Base-by-base conservation (phyloP, 1,284 basidiomycete species). In the Trichosporon faecale region DNA sequence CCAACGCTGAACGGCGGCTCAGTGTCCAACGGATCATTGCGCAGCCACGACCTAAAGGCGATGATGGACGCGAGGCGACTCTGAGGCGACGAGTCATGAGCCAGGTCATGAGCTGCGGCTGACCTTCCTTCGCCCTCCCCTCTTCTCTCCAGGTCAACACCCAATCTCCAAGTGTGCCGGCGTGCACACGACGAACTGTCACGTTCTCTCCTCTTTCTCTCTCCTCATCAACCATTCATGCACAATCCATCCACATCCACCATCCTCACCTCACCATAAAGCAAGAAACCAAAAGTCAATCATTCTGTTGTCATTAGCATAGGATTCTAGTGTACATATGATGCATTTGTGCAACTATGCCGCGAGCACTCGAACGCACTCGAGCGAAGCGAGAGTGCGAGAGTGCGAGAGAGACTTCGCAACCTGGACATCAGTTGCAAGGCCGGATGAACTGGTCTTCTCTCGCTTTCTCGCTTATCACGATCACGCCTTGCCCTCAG, bases 31-130 rank as follows among this genome's bases (percentile, higher is more conserved):
- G 37, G 49, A 23, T 49, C 37, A 21, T 49, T 66, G 25, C 44
- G 61, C 5, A 64, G 60, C 23, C 66, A 66, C 9, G 69, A 66
- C 16, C 40, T 70, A 35, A 66, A 65, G 61, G 69, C 69, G 60
- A 64, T 67, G 57, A 70, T 70, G 69, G 66, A 70, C 9, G 69
- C 66, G 37, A 31, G 68, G 21, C 44, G 68, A 12, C 27, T 70
- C 31, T 70, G 29, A 55, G 33, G 52, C 29, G 12, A 25, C 16
- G 64, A 35, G 37, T 9, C n/a, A n/a, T n/a, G n/a, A n/a, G n/a
- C n/a, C n/a, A n/a, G n/a, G n/a, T n/a, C n/a, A n/a, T 35, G 33
- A 35, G 33, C 33, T 35, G 33, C 7, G 11, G 33, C 11, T 11
- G 33, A 14, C 35, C 35, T 14, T 9, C 3, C 12, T 14, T 37